Conservation (phyloP, 306 rosid species). For the Malus fusca region DNA sequence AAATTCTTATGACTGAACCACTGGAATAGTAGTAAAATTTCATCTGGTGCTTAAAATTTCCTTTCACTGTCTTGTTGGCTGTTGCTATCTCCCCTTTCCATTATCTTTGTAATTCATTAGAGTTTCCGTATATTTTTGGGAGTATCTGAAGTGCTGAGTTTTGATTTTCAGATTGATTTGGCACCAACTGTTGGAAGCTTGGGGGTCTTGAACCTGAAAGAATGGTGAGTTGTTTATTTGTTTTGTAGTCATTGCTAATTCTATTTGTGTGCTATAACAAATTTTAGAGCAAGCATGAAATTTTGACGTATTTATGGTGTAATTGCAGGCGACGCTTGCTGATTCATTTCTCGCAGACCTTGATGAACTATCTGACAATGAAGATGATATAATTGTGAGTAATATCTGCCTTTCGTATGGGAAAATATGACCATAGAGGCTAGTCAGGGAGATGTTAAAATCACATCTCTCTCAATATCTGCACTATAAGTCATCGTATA, state of each 20-base stretch:
- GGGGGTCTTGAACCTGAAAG: background rate
- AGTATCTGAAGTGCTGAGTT: background rate
- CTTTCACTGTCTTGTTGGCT: background rate
- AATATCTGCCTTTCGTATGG: background rate
- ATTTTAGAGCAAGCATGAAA: background rate
- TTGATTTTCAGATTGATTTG: background rate
- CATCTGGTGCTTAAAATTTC: background rate
- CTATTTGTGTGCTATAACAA: background rate
- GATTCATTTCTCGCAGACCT: conserved; percentile 96
- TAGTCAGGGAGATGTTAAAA: background rate
- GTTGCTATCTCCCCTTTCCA: background rate
- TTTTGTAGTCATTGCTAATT: background rate
- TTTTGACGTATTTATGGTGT: background rate
- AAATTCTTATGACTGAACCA: background rate
- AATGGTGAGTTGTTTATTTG: conserved; percentile 10
- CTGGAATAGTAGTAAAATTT: background rate
- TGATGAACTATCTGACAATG: conserved; percentile 91
- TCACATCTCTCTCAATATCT: background rate
- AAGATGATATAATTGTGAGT: conserved; percentile 60
- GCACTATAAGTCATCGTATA: background rate
- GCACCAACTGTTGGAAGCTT: background rate
- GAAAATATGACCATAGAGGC: background rate
- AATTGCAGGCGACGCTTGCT: conserved; percentile 82
- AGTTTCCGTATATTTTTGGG: background rate
- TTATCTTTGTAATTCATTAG: background rate